Conservation (phyloP, 2,329 filamentous ascomycete genomes). For the Biscogniauxia sp. region DNA sequence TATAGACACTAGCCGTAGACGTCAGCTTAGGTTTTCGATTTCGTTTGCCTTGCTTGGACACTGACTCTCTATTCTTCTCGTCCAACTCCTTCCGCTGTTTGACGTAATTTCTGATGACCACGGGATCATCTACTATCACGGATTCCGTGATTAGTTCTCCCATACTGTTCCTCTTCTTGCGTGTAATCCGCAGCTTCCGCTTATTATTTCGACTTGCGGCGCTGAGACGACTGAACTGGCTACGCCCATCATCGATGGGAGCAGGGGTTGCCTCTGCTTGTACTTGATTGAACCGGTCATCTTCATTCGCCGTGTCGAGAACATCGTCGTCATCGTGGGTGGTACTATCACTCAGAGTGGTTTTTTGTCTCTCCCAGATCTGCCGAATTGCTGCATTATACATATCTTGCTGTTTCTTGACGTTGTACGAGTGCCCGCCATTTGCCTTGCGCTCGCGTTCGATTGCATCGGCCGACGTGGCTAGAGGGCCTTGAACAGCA, state of each 20-base stretch:
- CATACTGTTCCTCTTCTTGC: constrained; percentile 61
- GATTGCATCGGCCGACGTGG: constrained; percentile 76
- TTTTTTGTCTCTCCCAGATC: constrained; percentile 88
- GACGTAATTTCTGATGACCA: constrained; percentile 86
- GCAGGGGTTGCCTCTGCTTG: constrained; percentile 67
- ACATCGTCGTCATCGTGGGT: constrained; percentile 65
- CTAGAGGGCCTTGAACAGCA: constrained; percentile 65
- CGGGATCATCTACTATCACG: constrained; percentile 70
- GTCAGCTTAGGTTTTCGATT: constrained; percentile 33
- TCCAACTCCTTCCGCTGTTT: constrained; percentile 72
- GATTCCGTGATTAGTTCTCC: constrained; percentile 61
- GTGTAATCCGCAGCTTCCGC: constrained; percentile 70
- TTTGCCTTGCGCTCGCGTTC: constrained; percentile 85
- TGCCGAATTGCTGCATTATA: constrained; percentile 89
- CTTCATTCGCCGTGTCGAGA: constrained; percentile 57
- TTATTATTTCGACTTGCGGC: constrained; percentile 64
- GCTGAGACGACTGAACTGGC: constrained; percentile 72
- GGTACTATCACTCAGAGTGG: constrained; percentile 69
- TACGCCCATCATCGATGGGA: constrained; percentile 71
- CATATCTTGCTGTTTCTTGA: constrained; percentile 86
- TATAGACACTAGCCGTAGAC: constrained; percentile 46
- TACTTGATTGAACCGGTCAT: constrained; percentile 70
- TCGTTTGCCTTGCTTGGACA: constrained; percentile 27
- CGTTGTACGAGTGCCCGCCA: constrained; percentile 95
- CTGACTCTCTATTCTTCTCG: constrained; percentile 71